Evolutionary conservation across 352 stramenopile species (phyloP).

Genomic region (Phytophthora melonis): DNA sequence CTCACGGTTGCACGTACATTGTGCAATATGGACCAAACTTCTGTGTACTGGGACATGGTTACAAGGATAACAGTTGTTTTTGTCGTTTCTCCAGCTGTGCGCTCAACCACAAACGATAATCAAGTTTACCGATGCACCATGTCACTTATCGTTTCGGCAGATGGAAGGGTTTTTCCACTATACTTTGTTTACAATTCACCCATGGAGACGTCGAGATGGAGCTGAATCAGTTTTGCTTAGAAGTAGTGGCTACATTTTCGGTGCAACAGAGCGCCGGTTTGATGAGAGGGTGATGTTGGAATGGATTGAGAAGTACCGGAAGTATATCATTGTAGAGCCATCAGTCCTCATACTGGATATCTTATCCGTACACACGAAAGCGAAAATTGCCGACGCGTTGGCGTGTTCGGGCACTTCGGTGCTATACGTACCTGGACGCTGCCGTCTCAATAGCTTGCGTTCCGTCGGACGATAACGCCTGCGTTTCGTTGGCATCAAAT

Average conservation of each 20-base stretch:
- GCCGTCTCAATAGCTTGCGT: not conserved
- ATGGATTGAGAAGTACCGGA: not conserved
- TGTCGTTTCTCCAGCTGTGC: not conserved
- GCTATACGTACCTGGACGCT: not conserved
- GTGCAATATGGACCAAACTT: not conserved
- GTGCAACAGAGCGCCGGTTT: not conserved
- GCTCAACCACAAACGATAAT: not conserved
- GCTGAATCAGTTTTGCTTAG: not conserved
- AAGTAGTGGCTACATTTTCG: not conserved
- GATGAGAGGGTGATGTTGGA: not conserved
- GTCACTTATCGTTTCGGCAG: not conserved
- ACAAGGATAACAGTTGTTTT: not conserved
- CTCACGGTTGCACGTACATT: not conserved
- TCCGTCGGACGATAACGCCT: not conserved
- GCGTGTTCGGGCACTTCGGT: constrained; percentile 3
- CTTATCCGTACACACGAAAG: constrained; percentile 4
- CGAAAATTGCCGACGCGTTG: not conserved
- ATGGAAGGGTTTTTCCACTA: not conserved
- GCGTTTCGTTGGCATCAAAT: not conserved
- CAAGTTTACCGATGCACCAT: not conserved
- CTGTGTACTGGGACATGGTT: not conserved
- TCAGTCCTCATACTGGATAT: not conserved
- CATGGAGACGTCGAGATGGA: not conserved
- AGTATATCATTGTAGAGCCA: not conserved
- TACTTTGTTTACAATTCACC: not conserved